phyloP scores from a whole-genome alignment of 768 basidiomycete species.

The Dentipellis fragilis region DNA sequence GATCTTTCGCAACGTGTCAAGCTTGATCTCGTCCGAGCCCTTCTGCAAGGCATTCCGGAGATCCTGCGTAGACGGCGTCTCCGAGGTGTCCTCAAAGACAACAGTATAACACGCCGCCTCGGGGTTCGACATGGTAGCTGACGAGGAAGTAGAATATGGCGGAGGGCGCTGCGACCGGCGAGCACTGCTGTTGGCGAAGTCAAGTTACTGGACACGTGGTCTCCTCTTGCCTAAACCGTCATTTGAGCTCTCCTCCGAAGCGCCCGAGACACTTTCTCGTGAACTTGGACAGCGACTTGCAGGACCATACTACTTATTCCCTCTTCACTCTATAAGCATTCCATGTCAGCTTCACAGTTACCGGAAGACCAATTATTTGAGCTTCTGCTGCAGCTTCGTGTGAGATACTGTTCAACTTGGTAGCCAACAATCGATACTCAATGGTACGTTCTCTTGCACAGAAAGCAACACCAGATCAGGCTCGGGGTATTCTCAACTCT shows the following conservation, averaged over 20 bases:
- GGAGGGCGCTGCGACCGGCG: not conserved
- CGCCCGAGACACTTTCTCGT: not conserved
- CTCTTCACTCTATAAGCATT: not conserved
- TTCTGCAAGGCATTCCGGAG: conserved; percentile 81
- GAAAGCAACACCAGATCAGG: conserved; percentile 70
- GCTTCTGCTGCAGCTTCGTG: conserved; percentile 68
- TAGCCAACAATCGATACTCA: not conserved
- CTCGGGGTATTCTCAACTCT: conserved; percentile 54
- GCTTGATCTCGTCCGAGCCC: conserved; percentile 92
- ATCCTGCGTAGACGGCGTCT: conserved; percentile 74
- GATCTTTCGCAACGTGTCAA: conserved; percentile 92
- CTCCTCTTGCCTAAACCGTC: too few species aligned
- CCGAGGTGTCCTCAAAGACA: conserved; percentile 61
- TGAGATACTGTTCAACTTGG: conserved; percentile 6
- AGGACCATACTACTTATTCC: too few species aligned
- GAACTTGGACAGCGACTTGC: too few species aligned
- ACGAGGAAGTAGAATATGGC: not conserved
- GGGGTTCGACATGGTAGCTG: conserved; percentile 24
- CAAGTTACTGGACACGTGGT: not conserved
- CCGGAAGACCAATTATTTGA: conserved; percentile 64
- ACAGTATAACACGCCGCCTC: conserved; percentile 73
- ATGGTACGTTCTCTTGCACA: conserved; percentile 17
- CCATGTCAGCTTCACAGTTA: conserved; percentile 42
- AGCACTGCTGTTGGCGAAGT: not conserved
- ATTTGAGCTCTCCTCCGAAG: not conserved